Percentiles rank a stretch among this genome's conserved stretches.
phyloP scores from a whole-genome alignment of 2,329 filamentous ascomycete genomes.

The Clarireedia paspali region DNA sequence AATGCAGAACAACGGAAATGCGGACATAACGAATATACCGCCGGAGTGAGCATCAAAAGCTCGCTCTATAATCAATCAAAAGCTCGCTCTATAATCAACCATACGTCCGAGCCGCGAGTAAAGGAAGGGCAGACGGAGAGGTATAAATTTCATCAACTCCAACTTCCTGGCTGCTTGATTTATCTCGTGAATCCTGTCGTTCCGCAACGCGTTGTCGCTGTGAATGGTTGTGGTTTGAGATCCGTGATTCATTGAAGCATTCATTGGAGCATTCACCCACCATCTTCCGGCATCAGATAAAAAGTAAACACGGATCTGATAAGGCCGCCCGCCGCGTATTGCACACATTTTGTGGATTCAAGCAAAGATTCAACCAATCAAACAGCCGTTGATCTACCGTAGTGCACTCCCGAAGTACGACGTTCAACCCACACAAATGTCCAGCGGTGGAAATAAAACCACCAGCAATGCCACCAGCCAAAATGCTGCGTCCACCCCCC shows the following conservation, averaged over 20 bases:
- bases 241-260: neutral
- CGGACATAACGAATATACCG: neutral
- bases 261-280: too few relatives aligned
- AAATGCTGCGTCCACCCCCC: neutral
- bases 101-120: too few relatives aligned
- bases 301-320: neutral
- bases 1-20: neutral
- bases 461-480: neutral
- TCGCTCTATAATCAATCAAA: neutral
- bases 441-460: conserved; percentile 2
- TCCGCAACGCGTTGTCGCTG: neutral
- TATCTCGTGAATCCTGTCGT: neutral
- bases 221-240: too few relatives aligned
- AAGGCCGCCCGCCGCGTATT: neutral
- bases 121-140: too few relatives aligned
- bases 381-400: neutral
- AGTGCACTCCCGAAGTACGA: neutral
- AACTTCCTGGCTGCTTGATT: neutral
- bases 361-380: neutral
- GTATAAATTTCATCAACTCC: neutral
- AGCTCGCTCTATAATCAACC: neutral
- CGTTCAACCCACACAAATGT: neutral
- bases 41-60: neutral
- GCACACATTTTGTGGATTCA: neutral
- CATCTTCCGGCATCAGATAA: neutral